phyloP scores from a whole-genome alignment of 352 stramenopile species.

The Globisporangium echinulatum region DNA sequence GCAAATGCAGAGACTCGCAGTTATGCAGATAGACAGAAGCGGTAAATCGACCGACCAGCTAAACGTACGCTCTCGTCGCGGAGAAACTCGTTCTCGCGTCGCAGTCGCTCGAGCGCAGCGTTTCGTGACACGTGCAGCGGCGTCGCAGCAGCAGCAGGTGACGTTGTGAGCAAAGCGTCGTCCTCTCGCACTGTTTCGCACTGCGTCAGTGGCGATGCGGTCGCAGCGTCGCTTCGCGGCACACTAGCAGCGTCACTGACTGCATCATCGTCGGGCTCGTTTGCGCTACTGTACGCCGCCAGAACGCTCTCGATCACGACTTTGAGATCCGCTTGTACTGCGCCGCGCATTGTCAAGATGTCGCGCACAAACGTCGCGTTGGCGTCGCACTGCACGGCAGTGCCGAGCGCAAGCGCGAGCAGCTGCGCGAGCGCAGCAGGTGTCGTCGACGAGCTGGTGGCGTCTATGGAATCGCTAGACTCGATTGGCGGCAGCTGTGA shows the following conservation, averaged over 20 bases:
- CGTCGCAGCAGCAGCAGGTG: neutral
- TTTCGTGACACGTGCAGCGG: conserved; percentile 37
- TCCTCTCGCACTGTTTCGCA: neutral
- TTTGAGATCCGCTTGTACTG: conserved; percentile 59
- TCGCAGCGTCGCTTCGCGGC: neutral
- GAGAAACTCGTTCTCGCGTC: conserved; percentile 51
- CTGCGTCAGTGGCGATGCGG: neutral
- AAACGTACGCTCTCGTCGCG: conserved; percentile 50
- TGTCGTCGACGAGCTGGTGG: neutral
- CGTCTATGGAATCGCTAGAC: neutral
- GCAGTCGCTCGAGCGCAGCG: conserved; percentile 33
- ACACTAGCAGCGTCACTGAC: neutral
- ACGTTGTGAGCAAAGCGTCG: neutral
- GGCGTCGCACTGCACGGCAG: conserved; percentile 49
- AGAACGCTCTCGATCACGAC: conserved; percentile 53
- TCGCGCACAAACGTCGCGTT: conserved; percentile 55
- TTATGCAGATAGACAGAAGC: no score
- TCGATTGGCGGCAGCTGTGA: conserved; percentile 5
- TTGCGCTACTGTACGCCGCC: conserved; percentile 10
- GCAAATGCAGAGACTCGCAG: no score
- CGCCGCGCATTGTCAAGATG: conserved; percentile 57
- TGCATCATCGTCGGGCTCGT: neutral
- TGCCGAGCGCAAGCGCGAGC: conserved; percentile 41
- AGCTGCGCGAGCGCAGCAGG: conserved; percentile 13
- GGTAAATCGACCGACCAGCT: no score